Evolutionary conservation across 495 filamentous ascomycete genomes (phyloP), one percentile per base, ranked within the genome.

Genomic region (Penicillium lagena): DNA sequence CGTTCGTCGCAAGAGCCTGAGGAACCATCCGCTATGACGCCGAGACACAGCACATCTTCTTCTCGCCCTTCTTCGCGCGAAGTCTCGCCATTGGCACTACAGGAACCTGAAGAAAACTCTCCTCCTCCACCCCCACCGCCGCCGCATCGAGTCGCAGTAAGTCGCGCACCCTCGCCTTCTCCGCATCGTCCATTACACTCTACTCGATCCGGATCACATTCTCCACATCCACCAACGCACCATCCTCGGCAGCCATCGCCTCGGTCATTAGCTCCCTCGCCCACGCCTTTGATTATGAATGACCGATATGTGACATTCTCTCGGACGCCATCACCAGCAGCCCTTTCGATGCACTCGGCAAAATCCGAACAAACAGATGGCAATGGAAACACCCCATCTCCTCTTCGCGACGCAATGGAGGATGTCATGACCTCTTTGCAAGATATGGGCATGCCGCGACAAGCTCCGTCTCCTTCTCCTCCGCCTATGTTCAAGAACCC

Each of bases 381-480:
- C 1, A 72, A 75, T 35, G 84, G 84, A 2, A 75, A 89, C 50
- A 98, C 93, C 0, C 93, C 93, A 5, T 96, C 93, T 9, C 94
- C 93, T 1, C 63, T 99, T 2, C 72, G 91, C 39, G 86, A 89
- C 60, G 93, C 93, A 0, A 97, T 97, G 91, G 90, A 96, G 57
- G 93, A 94, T 68, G 90, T 99, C 10, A 97, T 97, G 82, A 89
- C 90, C 46, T 95, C 93, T 29, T 67, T 99, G 40, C 80, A 97
- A 59, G 89, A 89, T 50, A 89, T 99, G 81, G 84, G 82, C 12
- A 72, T 85, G 51, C 69, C 78, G 28, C 69, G 71, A 49, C 70
- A 75, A 33, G 64, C 62, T 17, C 65, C 70, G 35, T 70, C 70
- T 9, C 62, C 67, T n/a, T 67, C 67, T 35, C 71, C 58, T n/a